phyloP scores from a whole-genome alignment of 2,329 filamentous ascomycete genomes.

The Colletotrichum shisoi region DNA sequence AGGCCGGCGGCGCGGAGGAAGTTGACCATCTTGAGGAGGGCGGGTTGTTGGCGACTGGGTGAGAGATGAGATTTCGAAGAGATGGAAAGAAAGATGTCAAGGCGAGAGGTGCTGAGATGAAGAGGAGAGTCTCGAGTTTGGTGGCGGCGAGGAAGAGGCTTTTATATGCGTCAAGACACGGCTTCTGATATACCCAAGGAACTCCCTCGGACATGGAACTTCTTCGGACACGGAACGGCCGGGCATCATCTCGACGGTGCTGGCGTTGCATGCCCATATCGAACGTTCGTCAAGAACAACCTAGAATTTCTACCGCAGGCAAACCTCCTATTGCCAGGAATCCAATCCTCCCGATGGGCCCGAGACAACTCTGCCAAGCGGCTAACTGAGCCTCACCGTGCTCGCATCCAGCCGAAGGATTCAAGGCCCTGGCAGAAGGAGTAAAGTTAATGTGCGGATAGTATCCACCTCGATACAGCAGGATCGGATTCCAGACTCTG shows the following conservation, averaged over 20 bases:
- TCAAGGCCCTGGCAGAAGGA: no score
- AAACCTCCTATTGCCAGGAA: neutral
- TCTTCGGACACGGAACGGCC: neutral
- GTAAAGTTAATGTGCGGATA: no score
- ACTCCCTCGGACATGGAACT: neutral
- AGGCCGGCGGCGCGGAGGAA: slow-evolving; percentile 20
- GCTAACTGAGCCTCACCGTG: neutral
- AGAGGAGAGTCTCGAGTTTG: neutral
- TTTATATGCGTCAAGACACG: neutral
- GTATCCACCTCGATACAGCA: no score
- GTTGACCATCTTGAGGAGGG: slow-evolving; percentile 22
- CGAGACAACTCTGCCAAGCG: neutral
- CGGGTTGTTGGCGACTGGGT: neutral
- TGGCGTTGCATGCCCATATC: neutral
- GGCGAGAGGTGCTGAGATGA: neutral
- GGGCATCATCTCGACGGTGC: no score
- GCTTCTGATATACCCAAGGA: neutral
- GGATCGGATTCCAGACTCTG: no score
- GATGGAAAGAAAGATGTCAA: no score
- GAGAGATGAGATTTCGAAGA: neutral
- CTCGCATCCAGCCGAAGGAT: neutral
- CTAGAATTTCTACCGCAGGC: neutral
- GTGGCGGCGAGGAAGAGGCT: no score
- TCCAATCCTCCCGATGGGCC: slow-evolving; percentile 8
- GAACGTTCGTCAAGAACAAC: neutral